Conservation (phyloP, 441 rosid genomes). For the Adansonia grandidieri region DNA sequence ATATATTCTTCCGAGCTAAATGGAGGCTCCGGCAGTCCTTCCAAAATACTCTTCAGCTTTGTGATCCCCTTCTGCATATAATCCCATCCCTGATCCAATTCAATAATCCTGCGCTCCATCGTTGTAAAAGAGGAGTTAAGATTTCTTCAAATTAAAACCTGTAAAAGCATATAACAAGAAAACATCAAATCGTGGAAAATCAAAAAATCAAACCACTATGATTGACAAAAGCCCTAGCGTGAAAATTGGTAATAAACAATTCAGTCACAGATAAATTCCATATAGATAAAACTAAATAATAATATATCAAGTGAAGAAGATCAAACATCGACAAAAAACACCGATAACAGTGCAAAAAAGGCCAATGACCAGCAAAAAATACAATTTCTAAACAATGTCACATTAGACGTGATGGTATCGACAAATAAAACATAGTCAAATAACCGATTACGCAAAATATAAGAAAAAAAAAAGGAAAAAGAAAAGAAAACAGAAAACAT, state of each 20-base stretch:
- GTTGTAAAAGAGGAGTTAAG: background rate
- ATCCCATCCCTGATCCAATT: slow-evolving; percentile 87
- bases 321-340: slow-evolving; percentile 1
- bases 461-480: background rate
- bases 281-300: background rate
- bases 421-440: slow-evolving; percentile 1
- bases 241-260: background rate
- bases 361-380: background rate
- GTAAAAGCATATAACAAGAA: background rate
- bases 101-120: slow-evolving; percentile 61
- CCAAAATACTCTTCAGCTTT: slow-evolving; percentile 75
- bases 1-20: slow-evolving; percentile 75
- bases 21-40: slow-evolving; percentile 57
- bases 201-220: background rate
- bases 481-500: background rate
- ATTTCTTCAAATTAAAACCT: slow-evolving; percentile 21
- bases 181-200: background rate
- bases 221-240: background rate
- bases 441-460: background rate
- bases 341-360: background rate
- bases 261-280: background rate
- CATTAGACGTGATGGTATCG: background rate
- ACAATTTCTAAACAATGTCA: slow-evolving; percentile 11
- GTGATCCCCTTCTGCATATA: slow-evolving; percentile 78
- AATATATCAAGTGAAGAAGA: background rate